phyloP scores from a whole-genome alignment of 2,329 filamentous ascomycete genomes.

The Aspergillus aculeatinus region DNA sequence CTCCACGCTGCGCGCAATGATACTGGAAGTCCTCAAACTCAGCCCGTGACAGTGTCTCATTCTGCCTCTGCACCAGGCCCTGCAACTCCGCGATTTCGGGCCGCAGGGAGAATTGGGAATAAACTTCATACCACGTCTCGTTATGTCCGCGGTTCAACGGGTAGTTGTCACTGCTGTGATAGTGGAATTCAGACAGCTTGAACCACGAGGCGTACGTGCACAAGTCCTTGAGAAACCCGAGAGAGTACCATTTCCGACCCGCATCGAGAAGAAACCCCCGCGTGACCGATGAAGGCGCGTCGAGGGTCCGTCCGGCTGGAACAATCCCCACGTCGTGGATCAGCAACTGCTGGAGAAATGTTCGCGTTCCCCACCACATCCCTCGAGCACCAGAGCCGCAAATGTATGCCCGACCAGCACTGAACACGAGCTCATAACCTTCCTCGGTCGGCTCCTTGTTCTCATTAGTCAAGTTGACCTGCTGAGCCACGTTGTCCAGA shows the following conservation, averaged over 20 bases:
- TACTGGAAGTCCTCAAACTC: constrained; percentile 56
- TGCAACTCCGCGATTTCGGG: constrained; percentile 50
- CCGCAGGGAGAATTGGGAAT: constrained; percentile 56
- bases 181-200: constrained; percentile 60
- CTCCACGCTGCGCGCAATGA: constrained; percentile 54
- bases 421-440: constrained; percentile 49
- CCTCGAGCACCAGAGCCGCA: constrained; percentile 56
- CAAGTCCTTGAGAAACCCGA: constrained; percentile 55
- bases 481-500: constrained; percentile 33
- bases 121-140: constrained; percentile 51
- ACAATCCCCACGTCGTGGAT: constrained; percentile 38
- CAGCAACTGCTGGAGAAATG: constrained; percentile 53
- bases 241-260: constrained; percentile 58
- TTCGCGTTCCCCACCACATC: constrained; percentile 59
- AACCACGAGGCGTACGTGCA: constrained; percentile 62
- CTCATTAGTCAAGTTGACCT: constrained; percentile 44
- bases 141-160: constrained; percentile 51
- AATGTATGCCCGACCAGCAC: constrained; percentile 43
- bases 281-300: constrained; percentile 53
- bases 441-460: constrained; percentile 50
- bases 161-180: constrained; percentile 60
- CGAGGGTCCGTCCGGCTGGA: constrained; percentile 44
- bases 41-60: constrained; percentile 55
- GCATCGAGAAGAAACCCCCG: constrained; percentile 55
- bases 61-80: constrained; percentile 52